phyloP scores from a whole-genome alignment of 768 basidiomycete genomes.

The Tulasnella sp. region DNA sequence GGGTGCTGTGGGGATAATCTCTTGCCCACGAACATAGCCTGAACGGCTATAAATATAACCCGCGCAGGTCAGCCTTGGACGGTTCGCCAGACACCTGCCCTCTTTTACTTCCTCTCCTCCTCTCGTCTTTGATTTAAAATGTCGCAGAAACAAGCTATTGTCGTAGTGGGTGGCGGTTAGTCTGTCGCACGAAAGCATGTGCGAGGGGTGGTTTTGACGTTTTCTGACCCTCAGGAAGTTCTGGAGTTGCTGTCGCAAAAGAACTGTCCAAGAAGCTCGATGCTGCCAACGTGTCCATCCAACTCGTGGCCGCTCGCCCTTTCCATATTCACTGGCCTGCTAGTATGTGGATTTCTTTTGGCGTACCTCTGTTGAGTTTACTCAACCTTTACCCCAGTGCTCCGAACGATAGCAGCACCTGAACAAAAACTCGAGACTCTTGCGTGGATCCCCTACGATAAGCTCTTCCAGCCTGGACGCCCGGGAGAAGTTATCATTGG shows the following conservation, averaged over 20 bases:
- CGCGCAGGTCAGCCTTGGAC: no score
- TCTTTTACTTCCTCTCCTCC: no score
- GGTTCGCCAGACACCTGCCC: no score
- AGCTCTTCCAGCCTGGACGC: slow-evolving; percentile 9
- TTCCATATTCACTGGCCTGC: slow-evolving; percentile 16
- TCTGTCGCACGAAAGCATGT: no score
- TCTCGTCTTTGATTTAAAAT: no score
- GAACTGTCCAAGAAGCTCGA: slow-evolving; percentile 9
- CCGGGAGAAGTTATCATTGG: slow-evolving; percentile 5
- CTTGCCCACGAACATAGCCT: no score
- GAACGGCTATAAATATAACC: no score
- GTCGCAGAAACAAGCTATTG: no score
- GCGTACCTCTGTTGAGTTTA: not conserved
- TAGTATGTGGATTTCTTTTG: not conserved
- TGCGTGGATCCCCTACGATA: slow-evolving; percentile 16
- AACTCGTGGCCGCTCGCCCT: slow-evolving; percentile 6
- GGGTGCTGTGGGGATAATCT: no score
- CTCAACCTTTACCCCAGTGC: not conserved
- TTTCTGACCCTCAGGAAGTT: no score
- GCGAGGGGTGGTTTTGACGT: no score
- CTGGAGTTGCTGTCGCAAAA: slow-evolving; percentile 8
- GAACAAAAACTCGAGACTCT: not conserved
- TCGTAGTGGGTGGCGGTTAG: no score
- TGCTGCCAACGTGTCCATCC: not conserved
- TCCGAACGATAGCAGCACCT: slow-evolving; percentile 12